Base-by-base conservation (phyloP, 352 stramenopile species). In the Globisporangium nunn region DNA sequence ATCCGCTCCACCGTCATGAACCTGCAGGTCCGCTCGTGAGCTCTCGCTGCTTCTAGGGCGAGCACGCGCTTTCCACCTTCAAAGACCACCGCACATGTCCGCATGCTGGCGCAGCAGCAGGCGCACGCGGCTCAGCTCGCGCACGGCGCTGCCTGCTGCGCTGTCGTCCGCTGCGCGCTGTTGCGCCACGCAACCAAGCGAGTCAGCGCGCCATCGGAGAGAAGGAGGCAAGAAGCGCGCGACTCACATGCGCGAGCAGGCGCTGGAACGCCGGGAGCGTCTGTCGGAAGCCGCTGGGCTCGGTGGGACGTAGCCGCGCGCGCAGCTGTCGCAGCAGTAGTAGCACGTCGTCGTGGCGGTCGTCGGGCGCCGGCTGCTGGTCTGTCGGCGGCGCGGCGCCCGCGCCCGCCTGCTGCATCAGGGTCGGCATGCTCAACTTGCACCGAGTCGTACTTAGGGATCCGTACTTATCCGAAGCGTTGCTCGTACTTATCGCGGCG, bases 1-100 rank as follows among this genome's bases (percentile, higher is more conserved):
- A 85, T 64, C 41, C 56, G 61, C 4, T 72, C 54, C 4, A 77
- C 63, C 29, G 68, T 49, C 33, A 70, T 52, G 29, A 68, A 54
- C 59, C 74, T 85, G 29, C 4, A 4, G 45, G 17, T 29, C 35
- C 43, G 23, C 23, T 41, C 11, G 8, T 41, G 8, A 41, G 35
- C 35, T 3, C 14, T 14, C 7, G 5, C 11, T 5, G 37, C 2
- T 12, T 17, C 37, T 4, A 17, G 10, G 11, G 15, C 37, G 4
- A 17, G 2, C 11, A 43, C 33, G 33, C 33, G 6, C 33, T 8
- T 37, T 11, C 10, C 35, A 40, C 35, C 23, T 12, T 7, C 35
- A 2, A 40, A 4, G 2, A 12, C 7, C 15, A 23, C 23, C 58
- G 18, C 59, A 64, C 58, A 59, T 56, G 10, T 64, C 58, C 1